A percentile compares a stretch with the other conserved stretches of the same genome.
Evolutionary conservation across 2,329 filamentous ascomycete genomes (phyloP).

Genomic region (Fusarium pseudocircinatum): DNA sequence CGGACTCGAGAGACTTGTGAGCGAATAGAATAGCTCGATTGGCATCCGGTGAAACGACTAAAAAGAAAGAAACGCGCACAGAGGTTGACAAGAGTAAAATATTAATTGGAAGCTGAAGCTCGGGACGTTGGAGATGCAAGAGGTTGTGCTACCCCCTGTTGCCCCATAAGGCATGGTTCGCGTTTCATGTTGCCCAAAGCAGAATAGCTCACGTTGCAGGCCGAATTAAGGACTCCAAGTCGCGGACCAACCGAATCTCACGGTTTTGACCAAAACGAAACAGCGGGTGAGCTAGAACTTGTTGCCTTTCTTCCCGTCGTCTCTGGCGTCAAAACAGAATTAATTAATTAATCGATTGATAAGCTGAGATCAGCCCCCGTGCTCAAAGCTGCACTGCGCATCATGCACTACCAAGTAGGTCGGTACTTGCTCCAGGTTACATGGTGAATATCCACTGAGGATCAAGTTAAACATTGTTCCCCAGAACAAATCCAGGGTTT

Average conservation of each 20-base stretch:
- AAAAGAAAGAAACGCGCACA: slow-evolving; percentile 26
- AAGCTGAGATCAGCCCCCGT: slow-evolving; percentile 5
- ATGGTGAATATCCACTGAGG: background rate
- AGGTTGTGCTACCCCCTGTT: background rate
- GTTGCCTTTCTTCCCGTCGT: background rate
- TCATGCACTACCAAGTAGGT: background rate
- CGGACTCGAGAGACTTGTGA: background rate
- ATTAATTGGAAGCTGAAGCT: slow-evolving; percentile 18
- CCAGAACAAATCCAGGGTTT: slow-evolving; percentile 1
- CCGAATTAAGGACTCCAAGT: slow-evolving; percentile 27
- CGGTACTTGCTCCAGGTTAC: background rate
- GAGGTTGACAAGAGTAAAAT: slow-evolving; percentile 7
- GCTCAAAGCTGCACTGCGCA: background rate
- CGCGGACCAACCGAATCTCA: slow-evolving; percentile 19
- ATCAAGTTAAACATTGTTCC: slow-evolving; percentile 8
- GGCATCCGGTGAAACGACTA: slow-evolving; percentile 14
- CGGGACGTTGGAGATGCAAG: slow-evolving; percentile 28
- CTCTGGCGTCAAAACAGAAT: background rate
- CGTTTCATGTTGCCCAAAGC: slow-evolving; percentile 24
- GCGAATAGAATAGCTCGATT: background rate
- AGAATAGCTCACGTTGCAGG: slow-evolving; percentile 30
- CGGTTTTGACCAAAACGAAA: slow-evolving; percentile 9
- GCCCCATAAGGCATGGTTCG: slow-evolving; percentile 1
- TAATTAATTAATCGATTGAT: background rate
- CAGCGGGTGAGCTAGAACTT: background rate